Base-by-base conservation (phyloP, 352 stramenopile species). In the Pythium sukuiense region DNA sequence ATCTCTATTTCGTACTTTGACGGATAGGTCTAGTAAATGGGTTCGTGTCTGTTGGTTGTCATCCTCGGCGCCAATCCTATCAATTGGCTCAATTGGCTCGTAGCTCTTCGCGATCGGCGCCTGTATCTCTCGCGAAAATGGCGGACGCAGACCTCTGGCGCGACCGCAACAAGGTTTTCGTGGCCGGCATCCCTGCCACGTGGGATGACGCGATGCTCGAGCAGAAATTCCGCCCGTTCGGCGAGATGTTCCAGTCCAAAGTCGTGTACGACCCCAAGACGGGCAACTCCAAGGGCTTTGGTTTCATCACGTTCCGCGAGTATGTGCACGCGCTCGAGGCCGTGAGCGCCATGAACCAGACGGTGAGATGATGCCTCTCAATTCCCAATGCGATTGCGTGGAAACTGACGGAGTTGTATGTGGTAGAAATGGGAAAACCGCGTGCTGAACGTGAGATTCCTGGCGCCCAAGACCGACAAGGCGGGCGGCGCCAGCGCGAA, bases 121-220 rank as follows among this genome's bases (percentile, higher is more conserved):
- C 37, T 18, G 37, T 43, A 43, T 43, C 37, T 43, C 37, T 13
- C 11, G 27, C 49, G 32, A 39, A 24, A 18, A 90, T 89, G 82
- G 72, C 69, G 11, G 81, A 89, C 67, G 71, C 67, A 8, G 74
- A 93, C 60, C 73, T 95, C 30, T 95, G 87, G 87, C 87, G 87
- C 55, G 87, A 95, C 71, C 87, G 87, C 70, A 95, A 92, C 75
- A 95, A 95, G 76, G 81, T 95, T 55, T 92, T 95, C 67, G 85
- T 95, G 48, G 87, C 84, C 12, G 87, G 87, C 1, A 68, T 95
- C 33, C 87, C 87, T 8, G 30, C 71, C 24, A 61, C 86, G 37
- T 83, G 73, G 37, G 83, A 93, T 62, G 87, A 95, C 48, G 67
- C 80, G 55, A 80, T 80, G 58, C 72, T 95, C 43, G 85, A 82